Percentiles rank a stretch among this genome's conserved stretches.
phyloP scores from a whole-genome alignment of 1,284 basidiomycete genomes.

The Malassezia psittaci region DNA sequence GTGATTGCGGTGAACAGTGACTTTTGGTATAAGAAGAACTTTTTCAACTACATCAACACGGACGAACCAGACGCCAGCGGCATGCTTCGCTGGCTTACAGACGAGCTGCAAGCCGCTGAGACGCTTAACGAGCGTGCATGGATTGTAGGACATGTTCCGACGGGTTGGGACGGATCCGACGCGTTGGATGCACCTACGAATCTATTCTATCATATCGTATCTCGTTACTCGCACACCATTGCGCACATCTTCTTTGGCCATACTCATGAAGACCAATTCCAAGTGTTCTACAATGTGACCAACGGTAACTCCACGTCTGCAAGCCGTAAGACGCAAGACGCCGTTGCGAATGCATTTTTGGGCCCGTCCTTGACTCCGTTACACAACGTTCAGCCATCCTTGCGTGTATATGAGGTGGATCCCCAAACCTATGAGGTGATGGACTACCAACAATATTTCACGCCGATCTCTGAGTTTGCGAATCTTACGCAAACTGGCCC shows the following conservation, averaged over 20 bases:
- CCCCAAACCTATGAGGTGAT: slow-evolving; percentile 51
- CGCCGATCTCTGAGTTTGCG: slow-evolving; percentile 23
- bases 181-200: slow-evolving; percentile 50
- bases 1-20: slow-evolving; percentile 69
- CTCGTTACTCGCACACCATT: slow-evolving; percentile 67
- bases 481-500: slow-evolving; percentile 56
- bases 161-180: slow-evolving; percentile 61
- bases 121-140: slow-evolving; percentile 52
- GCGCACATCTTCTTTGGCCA: slow-evolving; percentile 72
- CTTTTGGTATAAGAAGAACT: slow-evolving; percentile 50
- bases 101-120: slow-evolving; percentile 57
- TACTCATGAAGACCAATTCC: slow-evolving; percentile 68
- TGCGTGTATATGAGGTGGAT: slow-evolving; percentile 69
- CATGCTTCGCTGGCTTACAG: slow-evolving; percentile 66
- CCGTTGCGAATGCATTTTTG: slow-evolving; percentile 44
- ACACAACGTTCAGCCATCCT: slow-evolving; percentile 66
- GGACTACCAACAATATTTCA: slow-evolving; percentile 43
- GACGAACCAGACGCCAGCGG: slow-evolving; percentile 62
- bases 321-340: slow-evolving; percentile 45
- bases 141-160: slow-evolving; percentile 68
- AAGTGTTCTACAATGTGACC: slow-evolving; percentile 68
- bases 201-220: slow-evolving; percentile 55
- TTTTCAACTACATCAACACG: slow-evolving; percentile 67
- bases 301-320: slow-evolving; percentile 53
- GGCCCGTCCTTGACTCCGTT: slow-evolving; percentile 64